These are phyloP conservation scores for Pulveroboletus sp. DNA, from an alignment of 768 basidiomycete species.

Conservation along the genomic window DNA sequence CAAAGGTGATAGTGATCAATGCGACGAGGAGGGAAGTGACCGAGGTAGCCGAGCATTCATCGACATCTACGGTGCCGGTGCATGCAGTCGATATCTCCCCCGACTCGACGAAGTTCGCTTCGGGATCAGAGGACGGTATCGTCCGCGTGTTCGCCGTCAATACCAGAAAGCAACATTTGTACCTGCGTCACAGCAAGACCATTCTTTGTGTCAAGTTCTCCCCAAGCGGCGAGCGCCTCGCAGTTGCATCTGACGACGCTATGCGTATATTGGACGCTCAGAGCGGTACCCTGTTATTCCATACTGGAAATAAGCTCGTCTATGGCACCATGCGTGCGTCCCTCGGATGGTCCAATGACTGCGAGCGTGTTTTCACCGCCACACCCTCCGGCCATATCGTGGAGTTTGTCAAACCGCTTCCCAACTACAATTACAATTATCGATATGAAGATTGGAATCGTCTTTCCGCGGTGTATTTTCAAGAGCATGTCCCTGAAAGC, in stretches of 20 bases:
- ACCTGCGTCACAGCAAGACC: not conserved
- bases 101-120: not conserved
- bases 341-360: not conserved
- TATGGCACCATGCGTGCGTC: not conserved
- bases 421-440: no score
- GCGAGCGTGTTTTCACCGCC: not conserved
- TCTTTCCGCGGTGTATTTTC: not conserved
- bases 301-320: not conserved
- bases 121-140: not conserved
- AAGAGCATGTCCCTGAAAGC: not conserved
- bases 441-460: no score
- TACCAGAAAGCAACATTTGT: not conserved
- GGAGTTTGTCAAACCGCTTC: not conserved
- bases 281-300: not conserved
- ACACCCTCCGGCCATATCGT: not conserved
- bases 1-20: not conserved
- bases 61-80: not conserved
- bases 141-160: not conserved
- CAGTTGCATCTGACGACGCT: not conserved
- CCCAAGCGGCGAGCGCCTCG: not conserved
- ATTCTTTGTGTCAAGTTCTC: not conserved
- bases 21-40: not conserved
- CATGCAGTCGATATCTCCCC: not conserved
- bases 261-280: not conserved
- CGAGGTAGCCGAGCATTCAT: not conserved